Evolutionary conservation across 257 asterid genomes (phyloP), one percentile per base, ranked within the genome.

Genomic region (Fraxinus pennsylvanica): DNA sequence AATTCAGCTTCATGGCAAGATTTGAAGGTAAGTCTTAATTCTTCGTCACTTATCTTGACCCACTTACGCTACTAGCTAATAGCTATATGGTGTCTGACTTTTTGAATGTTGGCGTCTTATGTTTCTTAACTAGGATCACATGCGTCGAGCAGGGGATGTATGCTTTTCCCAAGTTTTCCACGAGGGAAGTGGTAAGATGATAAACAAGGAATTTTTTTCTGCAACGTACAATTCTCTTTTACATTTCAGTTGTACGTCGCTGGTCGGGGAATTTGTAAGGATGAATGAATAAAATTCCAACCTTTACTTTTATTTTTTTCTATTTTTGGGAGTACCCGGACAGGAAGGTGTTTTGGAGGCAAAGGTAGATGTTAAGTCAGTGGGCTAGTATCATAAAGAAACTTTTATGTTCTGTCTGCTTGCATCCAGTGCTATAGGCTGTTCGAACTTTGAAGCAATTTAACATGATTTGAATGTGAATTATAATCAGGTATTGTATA

Each of bases 1-100:
- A 86, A 88, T 74, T 96, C 99, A 82, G 99, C 99, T 74, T 96
- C 99, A 29, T 96, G 99, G 99, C 99, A 96, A 88, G 99, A 96
- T 87, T 95, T 96, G 67, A 96, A 96, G 93, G 99, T 91, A 71
- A 80, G 82, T 59, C 15, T 30, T 41, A 72, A 50, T 67, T 79
- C 21, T 71, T 69, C 77, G 68, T 39, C 81, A 61, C 38, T 75
- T 22, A 65, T 61, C 35, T 13, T 83, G 71, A 54, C 50, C n/a
- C 71, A 33, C 68, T 27, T 47, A 21, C 22, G 27, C 17, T 30
- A 78, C 36, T 29, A 32, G 5, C 32, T 32, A 78, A 27, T 29
- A 41, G 5, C 70, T 71, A 14, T 71, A 41, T 76, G 36, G 50
- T 63, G 36, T 78, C 50, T 19, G 15, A 50, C 38, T 57, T 78